A percentile compares a stretch with the other conserved stretches of the same genome.
These are phyloP conservation scores for Diplodia scrobiculata DNA, from an alignment of 2,329 filamentous ascomycete species.

Conservation along the genomic window DNA sequence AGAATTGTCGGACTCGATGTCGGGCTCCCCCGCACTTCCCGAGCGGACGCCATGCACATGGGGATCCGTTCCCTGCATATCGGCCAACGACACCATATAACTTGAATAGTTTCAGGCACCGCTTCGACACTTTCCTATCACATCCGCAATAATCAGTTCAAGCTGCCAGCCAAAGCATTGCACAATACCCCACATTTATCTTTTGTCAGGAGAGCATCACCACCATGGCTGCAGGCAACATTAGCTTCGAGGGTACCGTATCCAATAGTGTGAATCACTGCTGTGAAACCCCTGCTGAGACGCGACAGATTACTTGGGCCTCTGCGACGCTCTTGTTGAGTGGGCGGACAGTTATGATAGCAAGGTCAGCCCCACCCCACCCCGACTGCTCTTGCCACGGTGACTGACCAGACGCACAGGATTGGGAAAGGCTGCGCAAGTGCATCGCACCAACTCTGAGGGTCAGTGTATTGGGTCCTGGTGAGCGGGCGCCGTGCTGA, in stretches of 20 bases:
- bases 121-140: neutral
- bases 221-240: conserved; percentile 31
- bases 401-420: conserved; percentile 37
- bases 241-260: conserved; percentile 32
- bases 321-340: conserved; percentile 37
- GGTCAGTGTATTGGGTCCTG: conserved; percentile 24
- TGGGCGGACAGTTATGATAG: conserved; percentile 68
- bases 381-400: neutral
- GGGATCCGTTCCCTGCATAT: conserved; percentile 27
- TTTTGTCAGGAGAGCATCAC: neutral
- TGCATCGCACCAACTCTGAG: conserved; percentile 64
- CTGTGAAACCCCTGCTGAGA: conserved; percentile 11
- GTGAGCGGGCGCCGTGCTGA: conserved; percentile 25
- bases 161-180: neutral
- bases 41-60: conserved; percentile 21
- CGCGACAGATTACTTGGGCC: conserved; percentile 25
- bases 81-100: conserved; percentile 3
- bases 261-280: conserved; percentile 6
- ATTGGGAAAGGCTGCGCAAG: conserved; percentile 62
- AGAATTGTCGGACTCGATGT: conserved; percentile 7
- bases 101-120: neutral
- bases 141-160: neutral
- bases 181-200: neutral
- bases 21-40: conserved; percentile 26
- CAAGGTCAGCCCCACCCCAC: conserved; percentile 48